Evolutionary conservation across 169 alveolate species (phyloP).

Genomic region (Plasmodium vivax): DNA sequence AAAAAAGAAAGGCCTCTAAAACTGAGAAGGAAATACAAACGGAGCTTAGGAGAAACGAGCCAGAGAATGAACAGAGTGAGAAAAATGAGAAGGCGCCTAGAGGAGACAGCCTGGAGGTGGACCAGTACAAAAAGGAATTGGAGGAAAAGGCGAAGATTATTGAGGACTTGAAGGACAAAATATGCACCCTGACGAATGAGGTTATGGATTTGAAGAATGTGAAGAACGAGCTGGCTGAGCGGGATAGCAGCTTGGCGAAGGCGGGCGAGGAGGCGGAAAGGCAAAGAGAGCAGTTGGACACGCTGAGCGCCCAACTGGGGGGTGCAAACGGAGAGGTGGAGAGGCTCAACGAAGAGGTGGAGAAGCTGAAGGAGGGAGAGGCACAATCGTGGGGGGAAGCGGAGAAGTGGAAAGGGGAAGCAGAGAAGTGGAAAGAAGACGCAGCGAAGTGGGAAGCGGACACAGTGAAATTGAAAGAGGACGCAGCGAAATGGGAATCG

Average conservation of each 20-base stretch:
- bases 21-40: conserved; percentile 14
- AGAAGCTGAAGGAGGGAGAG: background rate
- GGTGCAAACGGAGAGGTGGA: background rate
- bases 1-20: background rate
- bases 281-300: background rate
- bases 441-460: background rate
- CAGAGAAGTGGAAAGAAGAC: background rate
- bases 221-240: conserved; percentile 43
- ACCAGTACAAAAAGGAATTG: conserved; percentile 13
- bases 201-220: conserved; percentile 29
- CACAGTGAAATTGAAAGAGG: background rate
- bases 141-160: background rate
- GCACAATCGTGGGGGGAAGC: background rate
- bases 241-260: background rate
- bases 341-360: background rate
- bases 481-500: background rate
- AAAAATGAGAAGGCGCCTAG: background rate
- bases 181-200: conserved; percentile 23
- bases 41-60: background rate
- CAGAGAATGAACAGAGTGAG: background rate
- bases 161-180: conserved; percentile 38
- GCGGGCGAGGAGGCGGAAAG: background rate
- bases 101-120: background rate
- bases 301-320: background rate
- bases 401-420: background rate